Percentiles rank a stretch among this genome's conserved stretches.
Evolutionary conservation across 352 stramenopile genomes (phyloP).

Genomic region (Phytophthora rubi): DNA sequence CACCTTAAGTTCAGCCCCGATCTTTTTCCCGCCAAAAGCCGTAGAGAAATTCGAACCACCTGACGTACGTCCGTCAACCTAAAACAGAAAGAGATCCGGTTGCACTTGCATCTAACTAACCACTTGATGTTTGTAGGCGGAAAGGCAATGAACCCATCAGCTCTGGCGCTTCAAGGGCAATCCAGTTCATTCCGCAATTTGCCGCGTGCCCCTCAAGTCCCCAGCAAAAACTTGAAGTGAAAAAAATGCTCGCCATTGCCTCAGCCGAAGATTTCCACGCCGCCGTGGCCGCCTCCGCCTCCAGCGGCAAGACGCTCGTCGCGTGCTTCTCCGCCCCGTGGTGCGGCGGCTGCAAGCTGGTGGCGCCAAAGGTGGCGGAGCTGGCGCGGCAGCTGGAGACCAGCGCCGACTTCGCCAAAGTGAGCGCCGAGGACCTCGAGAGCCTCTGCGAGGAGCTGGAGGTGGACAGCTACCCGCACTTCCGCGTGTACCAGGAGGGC

Average conservation of each 20-base stretch:
- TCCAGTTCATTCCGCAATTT: constrained; percentile 39
- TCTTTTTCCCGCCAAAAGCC: constrained; percentile 34
- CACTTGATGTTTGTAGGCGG: constrained; percentile 30
- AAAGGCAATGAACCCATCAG: constrained; percentile 17
- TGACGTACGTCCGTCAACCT: constrained; percentile 15
- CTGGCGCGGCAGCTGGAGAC: constrained; percentile 51
- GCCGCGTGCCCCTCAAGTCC: constrained; percentile 10
- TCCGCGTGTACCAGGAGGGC: constrained; percentile 74
- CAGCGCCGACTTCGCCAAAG: constrained; percentile 47
- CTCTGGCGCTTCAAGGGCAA: neutral
- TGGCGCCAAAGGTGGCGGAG: constrained; percentile 56
- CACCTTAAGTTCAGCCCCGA: neutral
- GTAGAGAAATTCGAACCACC: constrained; percentile 30
- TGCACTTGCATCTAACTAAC: neutral
- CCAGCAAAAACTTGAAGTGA: constrained; percentile 5
- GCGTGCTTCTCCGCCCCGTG: constrained; percentile 68
- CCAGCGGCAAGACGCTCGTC: constrained; percentile 45
- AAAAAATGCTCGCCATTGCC: constrained; percentile 43
- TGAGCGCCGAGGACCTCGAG: constrained; percentile 69
- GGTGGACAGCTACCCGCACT: constrained; percentile 77
- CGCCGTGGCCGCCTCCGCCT: constrained; percentile 27
- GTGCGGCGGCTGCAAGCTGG: constrained; percentile 71
- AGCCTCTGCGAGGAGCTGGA: constrained; percentile 74
- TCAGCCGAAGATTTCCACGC: constrained; percentile 50
- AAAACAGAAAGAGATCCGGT: constrained; percentile 7